Evolutionary conservation across 768 basidiomycete genomes (phyloP).

Genomic region (Pisolithus sp.): DNA sequence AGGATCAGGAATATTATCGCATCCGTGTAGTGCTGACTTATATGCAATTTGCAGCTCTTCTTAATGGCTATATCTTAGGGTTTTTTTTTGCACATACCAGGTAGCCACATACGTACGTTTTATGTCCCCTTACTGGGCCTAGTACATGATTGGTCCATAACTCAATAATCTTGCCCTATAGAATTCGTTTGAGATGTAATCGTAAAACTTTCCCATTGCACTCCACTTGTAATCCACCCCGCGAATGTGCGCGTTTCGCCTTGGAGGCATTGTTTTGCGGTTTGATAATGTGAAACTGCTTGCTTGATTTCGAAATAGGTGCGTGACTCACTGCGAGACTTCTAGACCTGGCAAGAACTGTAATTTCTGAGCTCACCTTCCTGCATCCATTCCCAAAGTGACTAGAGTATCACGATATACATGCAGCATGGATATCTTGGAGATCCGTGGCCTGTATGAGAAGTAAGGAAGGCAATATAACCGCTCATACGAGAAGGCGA

Average conservation of each 20-base stretch:
- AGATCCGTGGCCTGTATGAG: conserved; percentile 41
- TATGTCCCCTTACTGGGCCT: neutral
- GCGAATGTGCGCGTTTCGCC: conserved; percentile 43
- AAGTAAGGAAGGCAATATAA: neutral
- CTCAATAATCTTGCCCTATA: neutral
- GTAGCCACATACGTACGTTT: no score
- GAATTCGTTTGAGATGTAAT: neutral
- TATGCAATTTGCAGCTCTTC: conserved; percentile 6
- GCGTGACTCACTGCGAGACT: conserved; percentile 13
- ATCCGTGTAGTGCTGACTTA: conserved; percentile 12
- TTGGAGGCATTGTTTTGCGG: conserved; percentile 43
- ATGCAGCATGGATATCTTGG: conserved; percentile 47
- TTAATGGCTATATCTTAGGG: conserved; percentile 7
- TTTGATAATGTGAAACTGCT: conserved; percentile 38
- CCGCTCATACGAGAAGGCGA: conserved; percentile 18
- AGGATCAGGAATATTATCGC: neutral
- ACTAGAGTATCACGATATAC: conserved; percentile 32
- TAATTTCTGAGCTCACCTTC: conserved; percentile 7
- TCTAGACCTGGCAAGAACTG: neutral
- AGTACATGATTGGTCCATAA: neutral
- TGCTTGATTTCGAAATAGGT: conserved; percentile 46
- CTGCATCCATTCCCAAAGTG: conserved; percentile 6
- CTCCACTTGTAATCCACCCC: conserved; percentile 58
- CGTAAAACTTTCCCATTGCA: conserved; percentile 47
- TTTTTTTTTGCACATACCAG: neutral